phyloP scores from a whole-genome alignment of 352 stramenopile genomes.

The Phytophthora fragariae region DNA sequence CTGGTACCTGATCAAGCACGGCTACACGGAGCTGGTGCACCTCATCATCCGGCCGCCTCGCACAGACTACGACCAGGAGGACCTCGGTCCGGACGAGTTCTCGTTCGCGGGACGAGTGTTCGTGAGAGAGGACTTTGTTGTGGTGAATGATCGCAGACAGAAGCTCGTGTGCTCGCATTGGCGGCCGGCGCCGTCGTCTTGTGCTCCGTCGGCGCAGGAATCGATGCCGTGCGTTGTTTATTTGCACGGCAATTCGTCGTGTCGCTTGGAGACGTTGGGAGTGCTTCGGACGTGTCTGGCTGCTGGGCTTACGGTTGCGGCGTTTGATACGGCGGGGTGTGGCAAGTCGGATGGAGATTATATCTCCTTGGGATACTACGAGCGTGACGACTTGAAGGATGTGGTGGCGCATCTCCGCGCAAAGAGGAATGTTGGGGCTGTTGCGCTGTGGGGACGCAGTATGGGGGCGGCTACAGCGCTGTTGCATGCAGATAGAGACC shows the following conservation, averaged over 20 bases:
- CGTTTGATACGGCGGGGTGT: constrained; percentile 97
- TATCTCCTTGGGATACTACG: constrained; percentile 98
- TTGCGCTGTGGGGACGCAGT: constrained; percentile 97
- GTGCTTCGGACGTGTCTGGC: constrained; percentile 90
- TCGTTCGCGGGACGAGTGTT: constrained; percentile 89
- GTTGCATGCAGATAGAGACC: constrained; percentile 97
- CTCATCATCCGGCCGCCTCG: constrained; percentile 97
- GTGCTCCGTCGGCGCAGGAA: constrained; percentile 35
- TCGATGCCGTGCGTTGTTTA: constrained; percentile 95
- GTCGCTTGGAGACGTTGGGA: constrained; percentile 94
- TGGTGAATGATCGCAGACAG: constrained; percentile 80
- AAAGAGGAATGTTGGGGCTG: constrained; percentile 92
- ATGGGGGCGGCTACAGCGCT: constrained; percentile 98
- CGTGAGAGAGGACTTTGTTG: constrained; percentile 92
- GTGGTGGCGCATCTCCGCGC: constrained; percentile 95
- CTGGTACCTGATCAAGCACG: constrained; percentile 88
- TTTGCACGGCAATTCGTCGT: constrained; percentile 98
- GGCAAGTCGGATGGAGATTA: constrained; percentile 97
- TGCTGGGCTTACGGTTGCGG: constrained; percentile 94
- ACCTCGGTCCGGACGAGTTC: constrained; percentile 93
- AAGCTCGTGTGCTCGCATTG: constrained; percentile 96
- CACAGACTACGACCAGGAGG: constrained; percentile 90
- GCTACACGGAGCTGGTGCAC: constrained; percentile 97
- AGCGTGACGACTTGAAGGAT: constrained; percentile 89
- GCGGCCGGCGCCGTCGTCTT: constrained; percentile 64